Evolutionary conservation across 2,329 filamentous ascomycete genomes (phyloP).

Genomic region (Verruconis gallopava): DNA sequence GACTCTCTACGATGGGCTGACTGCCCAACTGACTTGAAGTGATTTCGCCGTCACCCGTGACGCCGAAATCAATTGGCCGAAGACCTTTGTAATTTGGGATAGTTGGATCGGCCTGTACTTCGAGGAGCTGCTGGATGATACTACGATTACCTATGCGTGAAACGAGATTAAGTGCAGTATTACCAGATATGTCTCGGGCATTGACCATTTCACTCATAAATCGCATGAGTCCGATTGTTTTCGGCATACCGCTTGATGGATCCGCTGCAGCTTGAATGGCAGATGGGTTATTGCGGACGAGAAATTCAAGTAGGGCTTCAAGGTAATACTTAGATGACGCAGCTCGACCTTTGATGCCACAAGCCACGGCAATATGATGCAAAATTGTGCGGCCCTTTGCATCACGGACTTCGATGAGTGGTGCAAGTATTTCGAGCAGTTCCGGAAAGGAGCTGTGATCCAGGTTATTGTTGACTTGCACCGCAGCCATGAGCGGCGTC

Average conservation of each 20-base stretch:
- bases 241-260: slow-evolving; percentile 38
- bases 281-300: slow-evolving; percentile 57
- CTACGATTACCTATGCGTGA: slow-evolving; percentile 85
- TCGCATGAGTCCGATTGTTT: slow-evolving; percentile 68
- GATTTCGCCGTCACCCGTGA: slow-evolving; percentile 53
- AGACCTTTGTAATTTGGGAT: slow-evolving; percentile 85
- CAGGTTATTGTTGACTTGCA: slow-evolving; percentile 85
- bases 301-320: slow-evolving; percentile 85
- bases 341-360: slow-evolving; percentile 84
- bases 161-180: slow-evolving; percentile 88
- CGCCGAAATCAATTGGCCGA: slow-evolving; percentile 85
- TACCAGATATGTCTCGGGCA: slow-evolving; percentile 81
- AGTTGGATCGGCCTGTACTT: slow-evolving; percentile 86
- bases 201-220: slow-evolving; percentile 98
- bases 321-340: slow-evolving; percentile 91
- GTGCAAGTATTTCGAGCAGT: slow-evolving; percentile 73
- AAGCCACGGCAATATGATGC: slow-evolving; percentile 92
- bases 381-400: slow-evolving; percentile 81
- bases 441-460: slow-evolving; percentile 85
- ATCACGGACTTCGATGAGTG: slow-evolving; percentile 83
- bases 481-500: slow-evolving; percentile 84
- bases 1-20: slow-evolving; percentile 29
- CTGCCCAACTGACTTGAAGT: slow-evolving; percentile 10
- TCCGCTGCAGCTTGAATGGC: slow-evolving; percentile 19
- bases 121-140: slow-evolving; percentile 91